These are phyloP conservation scores for Komagataella pseudopastoris DNA, from an alignment of 805 yeast genomes.

Conservation along the genomic window DNA sequence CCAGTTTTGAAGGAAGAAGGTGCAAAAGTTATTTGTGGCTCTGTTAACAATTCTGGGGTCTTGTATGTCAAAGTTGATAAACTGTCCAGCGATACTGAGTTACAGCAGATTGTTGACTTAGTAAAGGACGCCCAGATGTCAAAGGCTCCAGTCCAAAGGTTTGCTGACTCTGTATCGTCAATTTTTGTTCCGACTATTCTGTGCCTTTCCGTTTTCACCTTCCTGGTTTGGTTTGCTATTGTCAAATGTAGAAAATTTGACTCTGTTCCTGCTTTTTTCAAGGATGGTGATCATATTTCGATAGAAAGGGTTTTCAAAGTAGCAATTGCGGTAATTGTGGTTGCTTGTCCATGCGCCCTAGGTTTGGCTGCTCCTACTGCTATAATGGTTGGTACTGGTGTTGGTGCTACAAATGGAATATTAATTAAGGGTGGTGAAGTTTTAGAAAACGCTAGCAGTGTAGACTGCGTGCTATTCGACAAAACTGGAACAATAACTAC, in stretches of 20 bases:
- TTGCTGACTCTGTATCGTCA: conserved; percentile 76
- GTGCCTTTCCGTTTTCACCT: conserved; percentile 47
- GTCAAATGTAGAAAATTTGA: conserved; percentile 12
- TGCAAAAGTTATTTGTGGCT: conserved; percentile 73
- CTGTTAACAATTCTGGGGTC: conserved; percentile 70
- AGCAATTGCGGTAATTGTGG: conserved; percentile 86
- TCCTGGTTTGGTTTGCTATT: conserved; percentile 43
- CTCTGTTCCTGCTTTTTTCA: conserved; percentile 14
- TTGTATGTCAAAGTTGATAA: conserved; percentile 53
- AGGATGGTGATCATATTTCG: conserved; percentile 4
- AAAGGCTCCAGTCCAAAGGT: conserved; percentile 83
- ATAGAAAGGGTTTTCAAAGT: conserved; percentile 34
- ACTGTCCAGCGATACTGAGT: conserved; percentile 75
- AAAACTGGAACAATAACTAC: conserved; percentile 92
- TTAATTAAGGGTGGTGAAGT: conserved; percentile 88
- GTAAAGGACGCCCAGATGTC: conserved; percentile 84
- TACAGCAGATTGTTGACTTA: conserved; percentile 73
- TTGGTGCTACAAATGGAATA: conserved; percentile 83
- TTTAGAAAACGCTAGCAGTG: conserved; percentile 55
- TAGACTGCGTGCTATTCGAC: conserved; percentile 69
- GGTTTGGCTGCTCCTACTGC: conserved; percentile 99
- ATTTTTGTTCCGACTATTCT: conserved; percentile 74
- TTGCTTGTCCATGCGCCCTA: conserved; percentile 97
- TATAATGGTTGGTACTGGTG: conserved; percentile 97
- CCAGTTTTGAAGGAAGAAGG: conserved; percentile 56